Base-by-base conservation (phyloP, 306 rosid species). In the Cucumis melo region DNA sequence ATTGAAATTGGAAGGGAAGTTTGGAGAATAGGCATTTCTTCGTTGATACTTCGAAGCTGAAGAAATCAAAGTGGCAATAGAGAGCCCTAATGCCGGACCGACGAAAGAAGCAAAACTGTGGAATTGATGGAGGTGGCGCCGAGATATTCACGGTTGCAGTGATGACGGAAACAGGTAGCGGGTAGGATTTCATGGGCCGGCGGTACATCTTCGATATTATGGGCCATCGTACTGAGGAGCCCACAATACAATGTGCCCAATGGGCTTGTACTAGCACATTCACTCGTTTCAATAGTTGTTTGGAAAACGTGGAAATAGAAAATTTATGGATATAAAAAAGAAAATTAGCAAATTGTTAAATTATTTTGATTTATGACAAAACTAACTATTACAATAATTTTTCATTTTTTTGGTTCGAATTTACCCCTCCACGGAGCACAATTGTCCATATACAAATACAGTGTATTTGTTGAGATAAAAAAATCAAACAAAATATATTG, bases 1-100 rank as follows among this genome's bases (percentile, higher is more conserved):
- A 4, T 74, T 3, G 48, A 44, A 56, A 80, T 62, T 51, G 82
- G 61, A 65, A 82, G 23, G 4, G 78, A 62, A 79, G 80, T 84
- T 65, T 56, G 73, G 54, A 78, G 15, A 27, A 80, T 59, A 6
- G 78, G n/a, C 78, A 79, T 72, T 24, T n/a, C 27, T 17, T 1
- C 16, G 67, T 7, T 13, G 34, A 23, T 21, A 16, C 36, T 46
- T 13, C 3, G 36, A 27, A 42, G 38, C 21, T 3, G 61, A 54
- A 53, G 63, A 53, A 73, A 50, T 54, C 15, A 4, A 10, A 39
- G 14, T 51, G 41, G 27, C 9, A 21, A 5, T 32, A 11, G 16
- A 46, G 24, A 46, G n/a, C 57, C 75, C 41, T 44, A 15, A 24
- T 46, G 12, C 39, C 74, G 44, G 77, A 73, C 8, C 16, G 63